These are phyloP conservation scores for Saturnispora dispora DNA, from an alignment of 805 yeast genomes.

Conservation along the genomic window DNA sequence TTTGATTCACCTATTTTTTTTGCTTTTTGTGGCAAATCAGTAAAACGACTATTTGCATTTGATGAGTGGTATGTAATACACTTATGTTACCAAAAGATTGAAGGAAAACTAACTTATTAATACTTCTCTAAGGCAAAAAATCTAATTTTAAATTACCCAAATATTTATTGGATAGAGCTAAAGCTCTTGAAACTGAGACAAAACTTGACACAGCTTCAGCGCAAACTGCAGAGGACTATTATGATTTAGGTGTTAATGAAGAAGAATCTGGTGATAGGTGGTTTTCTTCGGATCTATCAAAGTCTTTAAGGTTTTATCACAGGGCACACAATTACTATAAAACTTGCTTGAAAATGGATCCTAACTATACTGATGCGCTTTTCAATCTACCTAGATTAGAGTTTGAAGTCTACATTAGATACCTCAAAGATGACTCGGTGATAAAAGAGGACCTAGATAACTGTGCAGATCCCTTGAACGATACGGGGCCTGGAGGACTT, in stretches of 20 bases:
- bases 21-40: not conserved
- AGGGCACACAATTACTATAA: slow-evolving; percentile 40
- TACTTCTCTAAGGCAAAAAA: not conserved
- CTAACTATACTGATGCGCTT: slow-evolving; percentile 34
- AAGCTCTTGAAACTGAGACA: not conserved
- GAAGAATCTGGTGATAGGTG: slow-evolving; percentile 76
- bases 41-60: not conserved
- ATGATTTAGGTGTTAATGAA: slow-evolving; percentile 48
- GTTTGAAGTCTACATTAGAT: slow-evolving; percentile 48
- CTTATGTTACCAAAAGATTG: not conserved
- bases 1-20: not conserved
- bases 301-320: slow-evolving; percentile 57
- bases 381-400: slow-evolving; percentile 54
- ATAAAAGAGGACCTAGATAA: slow-evolving; percentile 25
- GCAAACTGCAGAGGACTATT: slow-evolving; percentile 40
- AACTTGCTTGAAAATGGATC: slow-evolving; percentile 26
- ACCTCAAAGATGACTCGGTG: slow-evolving; percentile 39
- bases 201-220: slow-evolving; percentile 18
- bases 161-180: slow-evolving; percentile 10
- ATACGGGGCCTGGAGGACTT: slow-evolving; percentile 23
- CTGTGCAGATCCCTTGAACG: slow-evolving; percentile 26
- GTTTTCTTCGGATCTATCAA: slow-evolving; percentile 56
- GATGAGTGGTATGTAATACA: not conserved
- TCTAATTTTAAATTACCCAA: slow-evolving; percentile 13
- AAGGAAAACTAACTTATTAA: not conserved